Percentiles rank a stretch among this genome's conserved stretches.
Conservation (phyloP, 306 rosid genomes). For the Pueraria montana region DNA sequence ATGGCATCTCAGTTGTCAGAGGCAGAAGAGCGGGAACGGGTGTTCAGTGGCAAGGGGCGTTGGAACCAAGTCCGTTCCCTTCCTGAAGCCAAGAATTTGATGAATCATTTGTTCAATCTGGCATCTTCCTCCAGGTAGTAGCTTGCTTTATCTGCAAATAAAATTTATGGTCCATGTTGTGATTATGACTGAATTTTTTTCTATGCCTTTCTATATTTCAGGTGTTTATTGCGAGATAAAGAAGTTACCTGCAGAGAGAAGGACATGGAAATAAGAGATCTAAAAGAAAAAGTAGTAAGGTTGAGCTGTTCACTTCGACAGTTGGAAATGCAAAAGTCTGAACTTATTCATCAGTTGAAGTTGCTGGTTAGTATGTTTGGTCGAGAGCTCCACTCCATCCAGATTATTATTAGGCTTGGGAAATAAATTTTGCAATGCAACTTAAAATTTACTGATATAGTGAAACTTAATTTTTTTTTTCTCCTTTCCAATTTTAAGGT, state of each 20-base stretch:
- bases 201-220: constrained; percentile 43
- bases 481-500: constrained; percentile 23
- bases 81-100: constrained; percentile 88
- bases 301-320: constrained; percentile 73
- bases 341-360: constrained; percentile 79
- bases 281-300: constrained; percentile 80
- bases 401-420: background rate
- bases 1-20: constrained; percentile 98
- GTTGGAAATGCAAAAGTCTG: constrained; percentile 73
- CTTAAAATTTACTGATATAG: background rate
- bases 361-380: constrained; percentile 55
- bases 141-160: constrained; percentile 30
- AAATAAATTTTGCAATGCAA: constrained; percentile 2
- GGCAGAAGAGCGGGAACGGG: constrained; percentile 93
- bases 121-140: constrained; percentile 90
- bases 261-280: constrained; percentile 79
- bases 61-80: constrained; percentile 96
- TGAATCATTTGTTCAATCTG: constrained; percentile 88
- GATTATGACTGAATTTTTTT: constrained; percentile 17
- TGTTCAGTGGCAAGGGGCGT: constrained; percentile 91
- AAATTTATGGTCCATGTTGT: constrained; percentile 11
- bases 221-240: constrained; percentile 82
- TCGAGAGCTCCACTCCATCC: background rate
- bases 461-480: background rate
- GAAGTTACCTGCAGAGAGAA: constrained; percentile 80